These are phyloP conservation scores for Ziziphus jujuba DNA, from an alignment of 306 rosid species.

Conservation along the genomic window DNA sequence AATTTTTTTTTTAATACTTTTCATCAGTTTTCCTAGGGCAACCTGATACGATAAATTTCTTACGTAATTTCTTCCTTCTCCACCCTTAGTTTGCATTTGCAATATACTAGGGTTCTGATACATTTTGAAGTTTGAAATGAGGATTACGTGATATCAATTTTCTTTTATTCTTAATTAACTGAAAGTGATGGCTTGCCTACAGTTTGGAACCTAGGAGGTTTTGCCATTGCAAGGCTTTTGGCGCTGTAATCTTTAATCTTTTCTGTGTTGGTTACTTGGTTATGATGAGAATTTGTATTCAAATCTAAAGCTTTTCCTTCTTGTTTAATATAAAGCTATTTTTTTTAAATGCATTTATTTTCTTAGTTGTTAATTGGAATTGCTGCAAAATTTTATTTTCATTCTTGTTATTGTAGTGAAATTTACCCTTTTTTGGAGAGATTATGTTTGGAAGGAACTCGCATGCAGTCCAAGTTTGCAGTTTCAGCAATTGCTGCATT, in stretches of 20 bases:
- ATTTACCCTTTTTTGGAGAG: conserved; percentile 62
- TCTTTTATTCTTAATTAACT: conserved; percentile 2
- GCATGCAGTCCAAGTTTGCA: conserved; percentile 69
- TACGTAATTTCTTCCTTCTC: background rate
- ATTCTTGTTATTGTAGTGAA: conserved; percentile 49
- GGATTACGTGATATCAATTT: background rate
- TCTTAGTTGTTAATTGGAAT: conserved; percentile 14
- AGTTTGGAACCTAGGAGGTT: background rate
- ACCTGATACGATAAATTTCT: background rate
- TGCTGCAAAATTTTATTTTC: background rate
- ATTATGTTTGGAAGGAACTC: conserved; percentile 75
- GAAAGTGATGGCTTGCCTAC: background rate
- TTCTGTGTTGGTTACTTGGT: background rate
- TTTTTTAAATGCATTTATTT: conserved; percentile 5
- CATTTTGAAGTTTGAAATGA: background rate
- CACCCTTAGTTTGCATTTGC: background rate
- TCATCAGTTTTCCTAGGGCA: background rate
- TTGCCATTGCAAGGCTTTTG: background rate
- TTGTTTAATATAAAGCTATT: background rate
- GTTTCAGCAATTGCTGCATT: conserved; percentile 73
- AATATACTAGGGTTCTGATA: background rate
- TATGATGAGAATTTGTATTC: background rate
- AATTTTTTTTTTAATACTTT: background rate
- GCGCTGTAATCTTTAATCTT: background rate
- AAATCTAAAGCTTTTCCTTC: background rate